phyloP scores from a whole-genome alignment of 306 rosid species.

The Vigna unguiculata region DNA sequence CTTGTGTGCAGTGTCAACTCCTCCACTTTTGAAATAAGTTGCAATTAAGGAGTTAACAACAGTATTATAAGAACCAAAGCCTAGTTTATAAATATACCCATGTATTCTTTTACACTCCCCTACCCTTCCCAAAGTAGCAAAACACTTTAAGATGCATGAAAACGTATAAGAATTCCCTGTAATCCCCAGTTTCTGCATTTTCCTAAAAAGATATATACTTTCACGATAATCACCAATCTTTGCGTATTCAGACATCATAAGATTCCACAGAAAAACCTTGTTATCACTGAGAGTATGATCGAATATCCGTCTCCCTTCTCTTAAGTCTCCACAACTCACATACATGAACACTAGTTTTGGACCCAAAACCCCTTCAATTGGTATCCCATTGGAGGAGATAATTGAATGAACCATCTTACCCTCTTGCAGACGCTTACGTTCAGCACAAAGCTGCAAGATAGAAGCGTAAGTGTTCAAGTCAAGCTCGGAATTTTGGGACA shows the following conservation, averaged over 20 bases:
- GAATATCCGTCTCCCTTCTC: conserved; percentile 62
- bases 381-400: conserved; percentile 50
- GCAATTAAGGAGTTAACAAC: conserved; percentile 64
- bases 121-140: conserved; percentile 53
- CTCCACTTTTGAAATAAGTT: conserved; percentile 57
- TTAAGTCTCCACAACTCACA: conserved; percentile 62
- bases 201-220: conserved; percentile 58
- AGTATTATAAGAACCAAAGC: conserved; percentile 51
- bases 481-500: conserved; percentile 55
- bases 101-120: conserved; percentile 64
- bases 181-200: conserved; percentile 63
- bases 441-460: conserved; percentile 71
- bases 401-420: conserved; percentile 66
- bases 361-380: conserved; percentile 56
- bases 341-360: conserved; percentile 74
- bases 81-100: conserved; percentile 60
- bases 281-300: conserved; percentile 48
- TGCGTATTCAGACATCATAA: conserved; percentile 69
- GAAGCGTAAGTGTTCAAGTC: conserved; percentile 55
- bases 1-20: conserved; percentile 64
- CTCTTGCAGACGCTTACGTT: conserved; percentile 51
- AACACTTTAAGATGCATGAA: conserved; percentile 69
- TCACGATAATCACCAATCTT: conserved; percentile 58
- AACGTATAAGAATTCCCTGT: conserved; percentile 65
- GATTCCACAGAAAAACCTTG: conserved; percentile 70